Evolutionary conservation across 2,329 filamentous ascomycete species (phyloP), one percentile per base, ranked within the genome.

Genomic region (Diplocarpon rosae): DNA sequence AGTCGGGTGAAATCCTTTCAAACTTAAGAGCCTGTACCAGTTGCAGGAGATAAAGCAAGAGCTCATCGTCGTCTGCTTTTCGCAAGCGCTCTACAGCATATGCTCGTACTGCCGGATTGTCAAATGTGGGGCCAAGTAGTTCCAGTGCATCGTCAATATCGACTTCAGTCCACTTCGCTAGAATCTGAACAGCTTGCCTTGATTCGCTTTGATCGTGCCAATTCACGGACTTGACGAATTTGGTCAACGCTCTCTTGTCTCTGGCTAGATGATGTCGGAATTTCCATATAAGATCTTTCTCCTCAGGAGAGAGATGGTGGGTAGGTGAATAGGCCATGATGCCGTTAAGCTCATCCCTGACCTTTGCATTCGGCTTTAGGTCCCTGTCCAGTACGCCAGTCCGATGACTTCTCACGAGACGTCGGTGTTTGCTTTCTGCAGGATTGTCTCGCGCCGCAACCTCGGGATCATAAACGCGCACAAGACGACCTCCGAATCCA

Each of bases 91-190:
- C 85, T 10, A 98, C 92, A 1, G 92, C 92, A 62, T 95, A 98
- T 0, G 87, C 85, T 51, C 92, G 80, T 16, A 98, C 89, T 0
- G 84, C 80, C 1, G 81, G 73, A 55, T 94, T 94, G 59, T 93
- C 85, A 51, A 96, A 94, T 0, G 84, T 88, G 9, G 92, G 90
- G 0, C 92, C 92, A 1, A 98, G 78, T 10, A 98, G 71, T 63
- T 98, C 92, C 36, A 98, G 73, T 14, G 90, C 92, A 67, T 96
- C 92, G 57, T 98, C 93, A 5, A 98, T 82, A 59, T 96, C 92
- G 47, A 98, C 95, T 53, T 94, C 87, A 0, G 85, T 93, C 92
- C 92, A 98, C 56, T 89, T 90, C 0, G 83, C 79, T 14, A 98
- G 73, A 4, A 98, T 78, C 49, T 93, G 86, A 17, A 92, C 85